Conservation (phyloP, 2,329 filamentous ascomycete genomes). For the Claviceps monticola region DNA sequence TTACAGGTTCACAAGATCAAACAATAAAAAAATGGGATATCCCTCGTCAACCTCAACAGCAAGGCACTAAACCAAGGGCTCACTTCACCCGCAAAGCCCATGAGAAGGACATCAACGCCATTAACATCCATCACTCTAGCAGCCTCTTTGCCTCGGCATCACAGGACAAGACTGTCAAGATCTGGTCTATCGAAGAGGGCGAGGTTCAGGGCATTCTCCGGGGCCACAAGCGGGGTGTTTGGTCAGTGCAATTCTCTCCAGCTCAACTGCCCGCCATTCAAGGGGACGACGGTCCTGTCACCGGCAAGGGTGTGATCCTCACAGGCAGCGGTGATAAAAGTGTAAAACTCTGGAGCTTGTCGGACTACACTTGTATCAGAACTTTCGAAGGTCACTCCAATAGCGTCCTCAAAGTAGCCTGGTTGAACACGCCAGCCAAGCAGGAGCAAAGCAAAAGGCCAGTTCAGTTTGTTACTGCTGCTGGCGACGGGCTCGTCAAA, state of each 20-base stretch:
- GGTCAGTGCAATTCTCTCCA: constrained; percentile 86
- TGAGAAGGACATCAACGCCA: constrained; percentile 96
- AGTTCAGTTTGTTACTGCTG: constrained; percentile 70
- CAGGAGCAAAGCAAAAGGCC: constrained; percentile 42
- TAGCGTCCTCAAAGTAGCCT: constrained; percentile 84
- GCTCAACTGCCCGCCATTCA: constrained; percentile 59
- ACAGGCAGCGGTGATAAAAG: constrained; percentile 95
- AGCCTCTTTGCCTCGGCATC: constrained; percentile 91
- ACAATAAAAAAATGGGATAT: constrained; percentile 93
- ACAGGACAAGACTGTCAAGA: constrained; percentile 92
- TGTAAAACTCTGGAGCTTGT: constrained; percentile 84
- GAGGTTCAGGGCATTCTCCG: constrained; percentile 83
- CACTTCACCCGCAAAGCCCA: constrained; percentile 88
- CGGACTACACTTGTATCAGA: constrained; percentile 81
- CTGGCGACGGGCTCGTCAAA: constrained; percentile 89
- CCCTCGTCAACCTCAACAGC: constrained; percentile 35
- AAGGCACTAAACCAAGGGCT: constrained; percentile 41
- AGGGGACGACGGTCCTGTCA: constrained; percentile 56
- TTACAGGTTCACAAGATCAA: constrained; percentile 90
- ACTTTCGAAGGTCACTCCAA: constrained; percentile 96
- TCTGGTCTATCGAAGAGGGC: constrained; percentile 83
- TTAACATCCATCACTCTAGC: constrained; percentile 62
- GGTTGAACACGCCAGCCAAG: constrained; percentile 49
- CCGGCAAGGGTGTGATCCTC: constrained; percentile 67
- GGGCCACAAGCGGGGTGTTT: constrained; percentile 89